Conservation (phyloP, 1,284 basidiomycete genomes). For the Rhodotorula mucilaginosa region DNA sequence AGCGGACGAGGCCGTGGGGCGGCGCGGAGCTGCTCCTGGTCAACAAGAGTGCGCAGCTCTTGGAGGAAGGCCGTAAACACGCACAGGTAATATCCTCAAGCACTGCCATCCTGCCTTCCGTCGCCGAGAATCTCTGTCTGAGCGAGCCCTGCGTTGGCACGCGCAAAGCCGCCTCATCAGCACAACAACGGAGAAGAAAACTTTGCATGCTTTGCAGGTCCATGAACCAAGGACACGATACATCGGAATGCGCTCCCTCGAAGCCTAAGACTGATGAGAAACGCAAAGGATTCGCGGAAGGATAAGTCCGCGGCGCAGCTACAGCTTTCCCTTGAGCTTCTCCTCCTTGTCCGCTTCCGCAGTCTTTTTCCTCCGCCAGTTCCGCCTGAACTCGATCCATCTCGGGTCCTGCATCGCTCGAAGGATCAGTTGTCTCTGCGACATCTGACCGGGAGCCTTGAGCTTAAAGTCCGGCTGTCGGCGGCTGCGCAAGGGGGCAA, state of each 20-base stretch:
- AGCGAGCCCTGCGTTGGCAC: too few relatives aligned
- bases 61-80: neutral
- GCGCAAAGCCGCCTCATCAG: neutral
- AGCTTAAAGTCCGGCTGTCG: constrained; percentile 37
- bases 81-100: neutral
- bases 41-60: neutral
- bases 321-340: neutral
- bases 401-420: constrained; percentile 26
- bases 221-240: neutral
- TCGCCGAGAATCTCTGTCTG: too few relatives aligned
- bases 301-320: too few relatives aligned
- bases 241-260: neutral
- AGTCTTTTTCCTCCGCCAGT: constrained; percentile 1
- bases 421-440: constrained; percentile 22
- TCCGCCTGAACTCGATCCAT: constrained; percentile 3
- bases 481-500: constrained; percentile 6
- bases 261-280: neutral
- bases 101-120: constrained; percentile 1
- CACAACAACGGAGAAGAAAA: too few relatives aligned
- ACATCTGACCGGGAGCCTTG: constrained; percentile 28
- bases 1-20: neutral
- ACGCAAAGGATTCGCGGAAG: neutral
- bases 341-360: constrained; percentile 4
- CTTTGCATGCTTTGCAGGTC: too few relatives aligned
- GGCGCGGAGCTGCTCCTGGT: neutral